Evolutionary conservation across 306 rosid species (phyloP).

Genomic region (Cicer judaicum): DNA sequence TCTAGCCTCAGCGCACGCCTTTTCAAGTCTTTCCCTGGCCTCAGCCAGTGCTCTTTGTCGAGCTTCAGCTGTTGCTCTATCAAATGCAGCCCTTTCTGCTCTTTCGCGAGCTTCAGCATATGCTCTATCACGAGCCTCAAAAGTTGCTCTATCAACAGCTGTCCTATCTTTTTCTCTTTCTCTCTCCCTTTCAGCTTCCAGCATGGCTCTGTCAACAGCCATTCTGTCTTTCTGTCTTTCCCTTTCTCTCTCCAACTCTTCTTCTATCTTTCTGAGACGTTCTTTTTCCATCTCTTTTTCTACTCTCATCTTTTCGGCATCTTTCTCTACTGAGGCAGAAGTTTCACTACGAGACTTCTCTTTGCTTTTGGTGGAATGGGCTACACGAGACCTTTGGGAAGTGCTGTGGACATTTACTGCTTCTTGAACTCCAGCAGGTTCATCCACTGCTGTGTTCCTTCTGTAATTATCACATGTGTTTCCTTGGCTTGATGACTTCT

Average conservation of each 20-base stretch:
- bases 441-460: slow-evolving; percentile 50
- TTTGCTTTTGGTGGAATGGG: slow-evolving; percentile 54
- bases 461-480: slow-evolving; percentile 46
- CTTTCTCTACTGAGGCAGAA: slow-evolving; percentile 53
- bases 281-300: slow-evolving; percentile 75
- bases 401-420: slow-evolving; percentile 52
- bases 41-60: slow-evolving; percentile 82
- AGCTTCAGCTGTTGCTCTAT: slow-evolving; percentile 85
- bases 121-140: slow-evolving; percentile 74
- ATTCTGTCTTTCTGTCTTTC: slow-evolving; percentile 94
- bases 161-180: slow-evolving; percentile 96
- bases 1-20: slow-evolving; percentile 91
- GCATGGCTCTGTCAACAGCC: slow-evolving; percentile 77
- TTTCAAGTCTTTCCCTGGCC: slow-evolving; percentile 93
- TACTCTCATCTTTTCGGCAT: slow-evolving; percentile 63
- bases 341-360: slow-evolving; percentile 53
- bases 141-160: slow-evolving; percentile 76
- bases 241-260: not conserved
- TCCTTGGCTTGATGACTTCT: slow-evolving; percentile 40
- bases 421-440: slow-evolving; percentile 48
- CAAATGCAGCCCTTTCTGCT: slow-evolving; percentile 83
- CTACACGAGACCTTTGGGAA: slow-evolving; percentile 49
- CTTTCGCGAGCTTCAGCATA: slow-evolving; percentile 71
- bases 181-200: slow-evolving; percentile 86
- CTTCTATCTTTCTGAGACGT: slow-evolving; percentile 71